phyloP scores from a whole-genome alignment of 371 early-diverging fungal species.

The Globomyces sp. region DNA sequence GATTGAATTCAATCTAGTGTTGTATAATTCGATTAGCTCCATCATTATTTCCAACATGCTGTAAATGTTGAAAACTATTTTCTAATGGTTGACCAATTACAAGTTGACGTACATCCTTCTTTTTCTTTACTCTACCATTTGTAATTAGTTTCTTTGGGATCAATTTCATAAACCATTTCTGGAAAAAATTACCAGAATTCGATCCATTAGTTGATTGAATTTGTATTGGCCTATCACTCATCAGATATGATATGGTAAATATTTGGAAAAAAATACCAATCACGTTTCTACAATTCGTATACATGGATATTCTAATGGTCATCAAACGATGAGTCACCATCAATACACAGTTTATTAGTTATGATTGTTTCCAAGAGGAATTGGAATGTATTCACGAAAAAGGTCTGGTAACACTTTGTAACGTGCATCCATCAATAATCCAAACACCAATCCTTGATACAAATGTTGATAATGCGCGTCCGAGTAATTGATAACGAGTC shows the following conservation, averaged over 20 bases:
- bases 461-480: conserved; percentile 16
- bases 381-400: neutral
- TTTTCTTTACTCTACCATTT: neutral
- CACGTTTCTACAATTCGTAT: too few relatives aligned
- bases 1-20: neutral
- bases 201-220: too few relatives aligned
- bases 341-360: too few relatives aligned
- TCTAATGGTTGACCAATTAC: conserved; percentile 1
- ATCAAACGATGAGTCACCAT: too few relatives aligned
- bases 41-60: neutral
- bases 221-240: too few relatives aligned
- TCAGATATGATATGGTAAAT: too few relatives aligned
- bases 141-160: too few relatives aligned
- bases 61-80: neutral
- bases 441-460: conserved; percentile 19
- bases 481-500: conserved; percentile 26
- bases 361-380: conserved; percentile 11
- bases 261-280: too few relatives aligned
- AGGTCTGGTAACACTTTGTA: neutral
- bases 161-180: too few relatives aligned
- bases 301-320: too few relatives aligned
- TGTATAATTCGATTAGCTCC: neutral
- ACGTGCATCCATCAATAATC: conserved; percentile 11
- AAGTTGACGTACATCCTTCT: neutral
- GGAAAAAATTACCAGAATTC: too few relatives aligned